Evolutionary conservation across 75 land plant genomes (phyloP), one percentile per base, ranked within the genome.

Genomic region (Cryptomeria japonica): DNA sequence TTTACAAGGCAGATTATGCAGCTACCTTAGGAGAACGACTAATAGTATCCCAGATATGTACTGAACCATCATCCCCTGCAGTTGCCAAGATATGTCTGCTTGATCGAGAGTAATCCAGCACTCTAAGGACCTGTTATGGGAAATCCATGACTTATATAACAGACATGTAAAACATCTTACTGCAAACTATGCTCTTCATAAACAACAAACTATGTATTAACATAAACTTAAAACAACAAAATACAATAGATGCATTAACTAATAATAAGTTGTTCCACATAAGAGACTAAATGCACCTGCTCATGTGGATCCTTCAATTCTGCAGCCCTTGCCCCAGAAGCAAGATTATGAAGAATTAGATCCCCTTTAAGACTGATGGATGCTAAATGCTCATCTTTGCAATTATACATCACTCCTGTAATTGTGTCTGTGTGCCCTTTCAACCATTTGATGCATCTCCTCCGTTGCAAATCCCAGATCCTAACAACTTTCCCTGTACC

Each of bases 41-140:
- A 87, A 97, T 97, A 61, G 99, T 97, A 89, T 98, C 99, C 99
- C 99, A 98, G 38, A 98, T 86, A 85, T 97, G 97, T 84, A 96
- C 77, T 13, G 99, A 93, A 28, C 99, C 99, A 93, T 98, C 99
- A 88, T 98, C 99, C 51, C 99, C 99, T 46, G 99, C 99, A 83
- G 95, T 96, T 78, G 93, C 95, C 90, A 98, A 88, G 86, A 97
- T 88, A 88, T 98, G 99, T 44, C 99, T 90, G 85, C 97, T 96
- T 89, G 90, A 89, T 72, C 99, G 94, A 85, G 99, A 98, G 92
- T 96, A 97, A 89, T 98, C 99, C 93, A 98, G 93, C 87, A 97
- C 97, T 87, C 97, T 92, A 86, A 97, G 91, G 72, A 93, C 96
- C 99, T 98, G 93, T 85, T 84, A 89, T 92, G 88, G 86, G 51